These are phyloP conservation scores for Pichia sporocuriosa DNA, from an alignment of 805 yeast species.

Conservation along the genomic window DNA sequence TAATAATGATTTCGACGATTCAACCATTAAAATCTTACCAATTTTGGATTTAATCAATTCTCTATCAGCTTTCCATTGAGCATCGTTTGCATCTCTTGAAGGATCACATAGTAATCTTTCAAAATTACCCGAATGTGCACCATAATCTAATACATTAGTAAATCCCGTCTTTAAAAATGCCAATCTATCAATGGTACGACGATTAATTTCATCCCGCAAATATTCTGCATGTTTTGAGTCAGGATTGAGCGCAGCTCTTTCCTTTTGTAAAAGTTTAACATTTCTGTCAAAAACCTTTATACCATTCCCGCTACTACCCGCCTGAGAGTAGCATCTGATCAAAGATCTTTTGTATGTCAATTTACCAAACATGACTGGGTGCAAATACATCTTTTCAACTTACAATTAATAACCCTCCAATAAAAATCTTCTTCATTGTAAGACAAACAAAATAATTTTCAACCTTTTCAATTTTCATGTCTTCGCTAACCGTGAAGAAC, in stretches of 20 bases:
- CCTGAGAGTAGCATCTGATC: constrained; percentile 8
- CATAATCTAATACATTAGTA: constrained; percentile 58
- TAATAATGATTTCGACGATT: constrained; percentile 49
- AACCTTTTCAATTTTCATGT: too few species aligned
- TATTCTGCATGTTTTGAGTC: constrained; percentile 59
- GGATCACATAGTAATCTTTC: constrained; percentile 30
- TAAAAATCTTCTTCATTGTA: background rate
- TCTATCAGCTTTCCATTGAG: constrained; percentile 46
- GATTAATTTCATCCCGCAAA: constrained; percentile 66
- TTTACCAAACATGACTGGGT: background rate
- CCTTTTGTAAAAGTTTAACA: constrained; percentile 56
- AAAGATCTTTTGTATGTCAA: background rate
- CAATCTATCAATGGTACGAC: constrained; percentile 65
- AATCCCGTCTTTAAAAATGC: constrained; percentile 65
- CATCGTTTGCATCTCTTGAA: constrained; percentile 30
- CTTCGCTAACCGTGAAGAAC: too few species aligned
- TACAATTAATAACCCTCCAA: too few species aligned
- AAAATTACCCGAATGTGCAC: constrained; percentile 62
- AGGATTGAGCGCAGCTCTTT: constrained; percentile 39
- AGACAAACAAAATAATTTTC: too few species aligned
- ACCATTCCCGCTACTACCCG: background rate
- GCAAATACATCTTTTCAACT: too few species aligned
- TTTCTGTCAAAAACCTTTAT: constrained; percentile 52
- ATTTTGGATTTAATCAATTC: constrained; percentile 45
- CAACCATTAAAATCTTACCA: constrained; percentile 56